Percentiles rank a stretch among this genome's conserved stretches.
These are phyloP conservation scores for Hirschioporus abietinus DNA, from an alignment of 768 basidiomycete species.

Conservation along the genomic window DNA sequence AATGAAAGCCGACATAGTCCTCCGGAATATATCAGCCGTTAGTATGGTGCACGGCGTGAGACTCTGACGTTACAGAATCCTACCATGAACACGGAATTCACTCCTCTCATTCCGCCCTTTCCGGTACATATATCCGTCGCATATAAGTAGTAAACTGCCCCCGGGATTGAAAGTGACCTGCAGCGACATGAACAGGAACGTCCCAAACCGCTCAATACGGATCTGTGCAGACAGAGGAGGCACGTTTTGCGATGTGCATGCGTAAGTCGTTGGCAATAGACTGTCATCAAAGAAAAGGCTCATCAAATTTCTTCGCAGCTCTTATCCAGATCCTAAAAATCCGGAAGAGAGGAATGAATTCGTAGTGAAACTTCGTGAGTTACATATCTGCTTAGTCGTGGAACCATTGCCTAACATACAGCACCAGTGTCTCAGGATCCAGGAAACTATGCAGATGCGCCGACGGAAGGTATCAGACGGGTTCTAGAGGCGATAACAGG, in stretches of 20 bases:
- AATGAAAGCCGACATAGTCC: not conserved
- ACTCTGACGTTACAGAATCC: not conserved
- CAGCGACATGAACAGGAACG: constrained; percentile 6
- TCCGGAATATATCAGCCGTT: not conserved
- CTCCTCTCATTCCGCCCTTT: not conserved
- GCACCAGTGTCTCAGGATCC: constrained; percentile 81
- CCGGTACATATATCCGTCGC: not conserved
- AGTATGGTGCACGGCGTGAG: not conserved
- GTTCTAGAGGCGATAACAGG: constrained; percentile 77
- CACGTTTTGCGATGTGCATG: constrained; percentile 88
- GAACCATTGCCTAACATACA: not conserved
- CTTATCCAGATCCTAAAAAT: constrained; percentile 68
- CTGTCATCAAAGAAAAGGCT: constrained; percentile 2
- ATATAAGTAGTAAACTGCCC: not conserved
- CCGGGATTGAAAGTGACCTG: not conserved
- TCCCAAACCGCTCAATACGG: constrained; percentile 73
- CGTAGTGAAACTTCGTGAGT: constrained; percentile 84
- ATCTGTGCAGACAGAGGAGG: constrained; percentile 90
- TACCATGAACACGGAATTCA: not conserved
- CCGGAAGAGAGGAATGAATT: constrained; percentile 61
- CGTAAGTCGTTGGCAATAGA: constrained; percentile 37
- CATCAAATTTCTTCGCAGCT: constrained; percentile 32
- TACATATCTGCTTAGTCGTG: not conserved
- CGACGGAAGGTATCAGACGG: constrained; percentile 88
- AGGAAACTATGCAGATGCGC: constrained; percentile 84